Evolutionary conservation across 371 early-diverging fungal genomes (phyloP).

Genomic region (Mucor plumbeus): DNA sequence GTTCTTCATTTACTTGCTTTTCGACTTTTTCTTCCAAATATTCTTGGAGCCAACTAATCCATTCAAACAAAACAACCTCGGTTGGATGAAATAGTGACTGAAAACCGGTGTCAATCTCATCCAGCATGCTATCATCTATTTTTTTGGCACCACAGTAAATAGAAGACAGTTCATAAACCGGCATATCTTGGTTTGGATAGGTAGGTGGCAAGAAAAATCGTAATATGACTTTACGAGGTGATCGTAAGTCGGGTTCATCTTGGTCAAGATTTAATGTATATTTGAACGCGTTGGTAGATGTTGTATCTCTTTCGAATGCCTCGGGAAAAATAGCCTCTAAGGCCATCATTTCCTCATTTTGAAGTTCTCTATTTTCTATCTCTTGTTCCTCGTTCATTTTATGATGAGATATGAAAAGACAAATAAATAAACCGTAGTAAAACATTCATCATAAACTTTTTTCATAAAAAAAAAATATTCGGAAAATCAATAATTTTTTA

Average conservation of each 20-base stretch:
- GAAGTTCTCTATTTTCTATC: constrained; percentile 36
- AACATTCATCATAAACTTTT: background rate
- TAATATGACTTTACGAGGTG: constrained; percentile 46
- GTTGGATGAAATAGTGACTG: constrained; percentile 63
- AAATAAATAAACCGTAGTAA: background rate
- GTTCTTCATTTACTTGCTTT: constrained; percentile 14
- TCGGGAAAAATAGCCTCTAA: constrained; percentile 50
- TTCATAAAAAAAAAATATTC: background rate
- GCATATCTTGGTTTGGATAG: constrained; percentile 72
- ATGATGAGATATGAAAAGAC: background rate
- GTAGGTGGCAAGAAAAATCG: constrained; percentile 67
- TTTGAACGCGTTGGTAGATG: constrained; percentile 26
- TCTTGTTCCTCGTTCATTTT: constrained; percentile 23
- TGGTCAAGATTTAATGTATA: constrained; percentile 46
- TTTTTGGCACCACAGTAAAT: constrained; percentile 68
- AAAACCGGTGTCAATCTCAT: constrained; percentile 61
- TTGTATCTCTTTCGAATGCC: constrained; percentile 26
- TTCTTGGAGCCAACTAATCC: constrained; percentile 73
- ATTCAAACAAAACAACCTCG: constrained; percentile 78
- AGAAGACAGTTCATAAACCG: constrained; percentile 72
- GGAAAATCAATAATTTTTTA: constrained; percentile 4
- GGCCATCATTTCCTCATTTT: constrained; percentile 47
- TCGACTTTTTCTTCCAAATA: constrained; percentile 52
- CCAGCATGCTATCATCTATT: constrained; percentile 41
- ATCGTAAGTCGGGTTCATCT: constrained; percentile 29